These are phyloP conservation scores for Russula griseocarnosa DNA, from an alignment of 768 basidiomycete genomes.

Conservation along the genomic window DNA sequence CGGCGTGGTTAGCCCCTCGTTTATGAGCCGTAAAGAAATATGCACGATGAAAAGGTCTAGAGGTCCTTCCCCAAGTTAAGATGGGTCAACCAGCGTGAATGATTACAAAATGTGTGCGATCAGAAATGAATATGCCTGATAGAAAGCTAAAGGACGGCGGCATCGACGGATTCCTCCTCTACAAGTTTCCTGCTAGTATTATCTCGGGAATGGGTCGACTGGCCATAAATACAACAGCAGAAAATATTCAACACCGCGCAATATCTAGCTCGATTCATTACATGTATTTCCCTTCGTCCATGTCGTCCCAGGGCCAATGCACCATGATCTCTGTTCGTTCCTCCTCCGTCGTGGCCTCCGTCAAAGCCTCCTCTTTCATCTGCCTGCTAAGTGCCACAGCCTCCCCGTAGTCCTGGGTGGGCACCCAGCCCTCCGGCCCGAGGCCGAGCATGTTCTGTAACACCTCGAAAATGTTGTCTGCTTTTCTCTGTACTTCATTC, in stretches of 20 bases:
- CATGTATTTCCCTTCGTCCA: constrained; percentile 47
- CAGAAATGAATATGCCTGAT: constrained; percentile 6
- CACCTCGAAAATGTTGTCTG: background rate
- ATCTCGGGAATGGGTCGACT: background rate
- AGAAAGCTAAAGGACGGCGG: background rate
- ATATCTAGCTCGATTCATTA: constrained; percentile 25
- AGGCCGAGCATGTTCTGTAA: background rate
- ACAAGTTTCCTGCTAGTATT: background rate
- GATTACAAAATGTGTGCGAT: constrained; percentile 1
- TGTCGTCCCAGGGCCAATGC: constrained; percentile 48
- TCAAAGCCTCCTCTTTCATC: background rate
- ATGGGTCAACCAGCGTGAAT: background rate
- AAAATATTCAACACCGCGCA: too few species aligned
- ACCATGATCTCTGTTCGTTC: constrained; percentile 24
- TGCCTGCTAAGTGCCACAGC: background rate
- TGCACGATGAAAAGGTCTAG: too few species aligned
- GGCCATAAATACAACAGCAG: too few species aligned
- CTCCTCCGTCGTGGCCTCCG: constrained; percentile 28
- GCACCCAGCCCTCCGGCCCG: constrained; percentile 10
- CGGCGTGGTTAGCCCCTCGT: too few species aligned
- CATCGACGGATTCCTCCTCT: background rate
- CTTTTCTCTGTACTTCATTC: constrained; percentile 16
- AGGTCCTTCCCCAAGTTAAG: too few species aligned
- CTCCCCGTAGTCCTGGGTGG: background rate
- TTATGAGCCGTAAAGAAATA: too few species aligned